Percentiles rank a stretch among this genome's conserved stretches.
Evolutionary conservation across 2,329 filamentous ascomycete species (phyloP).

Genomic region (Talaromyces sp.): DNA sequence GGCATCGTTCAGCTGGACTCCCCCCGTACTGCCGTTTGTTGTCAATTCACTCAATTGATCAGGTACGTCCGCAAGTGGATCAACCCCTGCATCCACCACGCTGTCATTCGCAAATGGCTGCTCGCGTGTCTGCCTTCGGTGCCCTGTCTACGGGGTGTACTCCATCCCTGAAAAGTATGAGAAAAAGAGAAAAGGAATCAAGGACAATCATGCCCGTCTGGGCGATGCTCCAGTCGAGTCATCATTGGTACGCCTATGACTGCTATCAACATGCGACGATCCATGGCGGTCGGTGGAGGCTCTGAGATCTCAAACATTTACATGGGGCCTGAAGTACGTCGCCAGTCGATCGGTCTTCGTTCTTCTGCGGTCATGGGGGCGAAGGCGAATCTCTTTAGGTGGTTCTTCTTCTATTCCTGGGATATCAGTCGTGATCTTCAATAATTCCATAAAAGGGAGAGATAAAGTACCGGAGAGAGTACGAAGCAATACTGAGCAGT

Average conservation of each 20-base stretch:
- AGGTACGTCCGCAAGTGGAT: neutral
- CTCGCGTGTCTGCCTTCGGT: neutral
- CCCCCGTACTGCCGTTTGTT: neutral
- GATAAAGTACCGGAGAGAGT: neutral
- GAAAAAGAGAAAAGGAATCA: neutral
- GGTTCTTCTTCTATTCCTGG: no score
- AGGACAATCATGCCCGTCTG: neutral
- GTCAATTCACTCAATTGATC: neutral
- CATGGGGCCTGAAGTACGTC: neutral
- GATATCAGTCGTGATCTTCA: neutral
- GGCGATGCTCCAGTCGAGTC: neutral
- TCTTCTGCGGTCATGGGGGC: neutral
- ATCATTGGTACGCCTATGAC: neutral
- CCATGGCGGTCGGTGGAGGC: conserved; percentile 12
- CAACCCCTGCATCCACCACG: conserved; percentile 13
- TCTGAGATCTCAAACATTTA: neutral
- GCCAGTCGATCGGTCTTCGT: neutral
- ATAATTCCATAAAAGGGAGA: neutral
- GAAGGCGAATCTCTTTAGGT: neutral
- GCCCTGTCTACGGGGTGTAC: no score
- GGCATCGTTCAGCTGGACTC: neutral
- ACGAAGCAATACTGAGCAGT: neutral
- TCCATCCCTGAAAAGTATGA: neutral
- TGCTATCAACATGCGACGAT: neutral
- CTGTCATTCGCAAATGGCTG: conserved; percentile 6